Base-by-base conservation (phyloP, 1,284 basidiomycete genomes). In the Coniferiporia sulphurascens region DNA sequence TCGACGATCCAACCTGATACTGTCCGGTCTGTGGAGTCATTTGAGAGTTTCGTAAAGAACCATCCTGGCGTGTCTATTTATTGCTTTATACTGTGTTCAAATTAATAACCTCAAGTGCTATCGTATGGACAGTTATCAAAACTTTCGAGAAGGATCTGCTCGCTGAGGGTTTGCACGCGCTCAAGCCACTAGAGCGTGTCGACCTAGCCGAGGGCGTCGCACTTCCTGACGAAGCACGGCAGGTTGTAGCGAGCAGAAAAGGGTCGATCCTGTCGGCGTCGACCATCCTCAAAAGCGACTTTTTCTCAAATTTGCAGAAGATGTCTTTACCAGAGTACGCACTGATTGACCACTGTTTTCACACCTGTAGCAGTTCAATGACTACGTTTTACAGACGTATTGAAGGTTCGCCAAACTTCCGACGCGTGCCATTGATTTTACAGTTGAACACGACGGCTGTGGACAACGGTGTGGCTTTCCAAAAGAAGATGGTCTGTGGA, bases 241-340 rank as follows among this genome's bases (percentile, higher is more conserved):
- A 87, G 61, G 82, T 95, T 12, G 95, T 99, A 13, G 81, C 86
- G 27, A 91, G 90, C 67, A 85, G 97, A 53, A 83, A 83, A 4
- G 97, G 97, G 5, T 86, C 81, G 60, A 92, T 99, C 62, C 75
- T 99, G 1, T 96, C 93, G 2, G 90, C 92, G 0, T 93, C 89
- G 12, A 96, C 95, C 0, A 98, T 99, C 68, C 79, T 99, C 69
- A 99, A 99, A 77, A 95, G 92, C 59, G 95, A 98, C 73, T 95
- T 98, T 77, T 98, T 98, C 81, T 87, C 86, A 1, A 93, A 93
- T 65, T 71, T 98, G 52, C 95, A 98, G 74, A 97, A 97, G 76
- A 93, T 96, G 86, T 91, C 91, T 10, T 76, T 98, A 3, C 91
- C 93, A 0, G 95, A 97, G 88, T 94, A 65, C 57, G 87, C 77